Percentiles rank a stretch among this genome's conserved stretches.
Conservation (phyloP, 2,329 filamentous ascomycete species). For the Dothiorella sarmentorum region DNA sequence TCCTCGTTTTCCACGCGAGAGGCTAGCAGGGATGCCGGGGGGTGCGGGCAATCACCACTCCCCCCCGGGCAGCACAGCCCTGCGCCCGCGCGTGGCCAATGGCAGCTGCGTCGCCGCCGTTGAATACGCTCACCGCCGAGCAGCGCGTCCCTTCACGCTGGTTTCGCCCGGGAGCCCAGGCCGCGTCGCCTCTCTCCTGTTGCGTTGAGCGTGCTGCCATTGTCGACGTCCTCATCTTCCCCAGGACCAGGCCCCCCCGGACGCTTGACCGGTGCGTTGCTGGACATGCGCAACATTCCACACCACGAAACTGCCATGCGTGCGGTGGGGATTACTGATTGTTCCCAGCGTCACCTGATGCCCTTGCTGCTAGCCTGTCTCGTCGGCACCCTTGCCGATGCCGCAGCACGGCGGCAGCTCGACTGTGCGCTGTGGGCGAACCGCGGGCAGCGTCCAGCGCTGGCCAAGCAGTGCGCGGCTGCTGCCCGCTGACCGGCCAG, state of each 20-base stretch:
- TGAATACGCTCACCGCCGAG: slow-evolving; percentile 12
- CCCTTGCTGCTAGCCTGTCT: not conserved
- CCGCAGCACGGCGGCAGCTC: slow-evolving; percentile 10
- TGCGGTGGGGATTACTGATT: not conserved
- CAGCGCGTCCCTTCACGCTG: slow-evolving; percentile 2
- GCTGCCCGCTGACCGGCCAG: not conserved
- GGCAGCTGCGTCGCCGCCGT: not conserved
- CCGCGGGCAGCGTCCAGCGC: not conserved
- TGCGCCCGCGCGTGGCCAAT: slow-evolving; percentile 2
- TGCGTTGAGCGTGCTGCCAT: not conserved
- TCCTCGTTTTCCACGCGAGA: slow-evolving; percentile 16
- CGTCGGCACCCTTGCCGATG: slow-evolving; percentile 10
- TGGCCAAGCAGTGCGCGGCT: slow-evolving; percentile 7
- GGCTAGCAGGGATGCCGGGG: not conserved
- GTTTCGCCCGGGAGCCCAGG: not conserved
- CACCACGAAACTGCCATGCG: slow-evolving; percentile 3
- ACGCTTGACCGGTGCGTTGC: not conserved
- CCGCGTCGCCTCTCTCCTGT: not conserved
- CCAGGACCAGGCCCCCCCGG: slow-evolving; percentile 11
- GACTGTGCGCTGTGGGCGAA: not conserved
- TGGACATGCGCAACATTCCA: not conserved
- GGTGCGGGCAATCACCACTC: not conserved
- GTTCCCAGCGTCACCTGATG: slow-evolving; percentile 1
- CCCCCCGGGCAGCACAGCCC: slow-evolving; percentile 9
- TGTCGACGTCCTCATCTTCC: slow-evolving; percentile 6